Evolutionary conservation across 108 stramenopile species (phyloP).

Genomic region (Fistulifera solaris): DNA sequence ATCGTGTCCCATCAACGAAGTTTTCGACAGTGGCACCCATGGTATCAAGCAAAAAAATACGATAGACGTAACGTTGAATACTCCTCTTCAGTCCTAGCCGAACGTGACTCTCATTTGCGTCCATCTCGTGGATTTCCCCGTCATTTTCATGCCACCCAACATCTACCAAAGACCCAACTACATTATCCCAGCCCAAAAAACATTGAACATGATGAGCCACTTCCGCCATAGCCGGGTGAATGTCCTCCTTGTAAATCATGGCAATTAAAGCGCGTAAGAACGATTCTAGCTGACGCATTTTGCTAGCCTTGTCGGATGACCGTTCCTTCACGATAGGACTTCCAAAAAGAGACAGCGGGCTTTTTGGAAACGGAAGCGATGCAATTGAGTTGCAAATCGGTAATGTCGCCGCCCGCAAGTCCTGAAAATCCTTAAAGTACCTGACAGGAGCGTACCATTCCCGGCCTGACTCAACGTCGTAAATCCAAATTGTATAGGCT

Average conservation of each 20-base stretch:
- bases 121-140: background rate
- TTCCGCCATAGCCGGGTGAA: slow-evolving; percentile 56
- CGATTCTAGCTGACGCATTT: slow-evolving; percentile 46
- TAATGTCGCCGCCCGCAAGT: slow-evolving; percentile 35
- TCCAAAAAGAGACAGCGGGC: slow-evolving; percentile 20
- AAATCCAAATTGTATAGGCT: slow-evolving; percentile 79
- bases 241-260: slow-evolving; percentile 41
- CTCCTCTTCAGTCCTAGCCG: slow-evolving; percentile 43
- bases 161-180: too few relatives aligned
- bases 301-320: background rate
- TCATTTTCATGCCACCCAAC: slow-evolving; percentile 3
- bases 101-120: slow-evolving; percentile 16
- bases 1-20: slow-evolving; percentile 50
- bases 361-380: slow-evolving; percentile 57
- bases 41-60: slow-evolving; percentile 64
- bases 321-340: slow-evolving; percentile 30
- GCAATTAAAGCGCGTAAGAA: slow-evolving; percentile 53
- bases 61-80: slow-evolving; percentile 63
- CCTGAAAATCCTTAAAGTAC: slow-evolving; percentile 68
- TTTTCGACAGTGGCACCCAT: slow-evolving; percentile 42
- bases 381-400: slow-evolving; percentile 12
- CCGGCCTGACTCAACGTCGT: slow-evolving; percentile 60
- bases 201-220: slow-evolving; percentile 73
- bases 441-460: slow-evolving; percentile 86
- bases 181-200: slow-evolving; percentile 66